phyloP scores from a whole-genome alignment of 768 basidiomycete species.

The Kwoniella sp. region DNA sequence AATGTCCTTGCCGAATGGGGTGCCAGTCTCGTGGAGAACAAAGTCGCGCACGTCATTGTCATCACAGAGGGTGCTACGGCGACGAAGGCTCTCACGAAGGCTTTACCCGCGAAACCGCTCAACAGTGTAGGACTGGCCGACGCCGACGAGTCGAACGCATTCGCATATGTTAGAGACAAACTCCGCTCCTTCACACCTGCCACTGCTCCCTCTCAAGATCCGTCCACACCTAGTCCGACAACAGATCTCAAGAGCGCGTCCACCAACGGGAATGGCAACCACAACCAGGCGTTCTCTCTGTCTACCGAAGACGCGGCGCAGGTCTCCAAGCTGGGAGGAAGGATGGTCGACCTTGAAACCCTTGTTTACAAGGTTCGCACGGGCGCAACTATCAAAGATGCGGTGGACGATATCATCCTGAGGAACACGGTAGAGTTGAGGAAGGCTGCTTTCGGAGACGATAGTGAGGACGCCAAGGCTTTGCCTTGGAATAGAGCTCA shows the following conservation, averaged over 20 bases:
- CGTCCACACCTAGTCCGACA: neutral
- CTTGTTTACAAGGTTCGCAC: constrained; percentile 81
- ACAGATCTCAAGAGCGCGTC: neutral
- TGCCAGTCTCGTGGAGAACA: constrained; percentile 75
- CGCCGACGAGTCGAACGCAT: constrained; percentile 76
- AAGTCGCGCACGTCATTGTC: constrained; percentile 90
- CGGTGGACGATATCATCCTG: constrained; percentile 84
- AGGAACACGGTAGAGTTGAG: constrained; percentile 78
- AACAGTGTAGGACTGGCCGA: constrained; percentile 78
- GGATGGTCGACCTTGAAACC: constrained; percentile 64
- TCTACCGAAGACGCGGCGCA: constrained; percentile 63
- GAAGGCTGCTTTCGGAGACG: constrained; percentile 92
- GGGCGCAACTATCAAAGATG: constrained; percentile 72
- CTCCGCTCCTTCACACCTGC: constrained; percentile 60
- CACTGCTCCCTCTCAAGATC: constrained; percentile 3
- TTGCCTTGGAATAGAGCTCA: constrained; percentile 84
- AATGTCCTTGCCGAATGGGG: constrained; percentile 81
- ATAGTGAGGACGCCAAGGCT: constrained; percentile 79
- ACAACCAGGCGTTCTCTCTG: constrained; percentile 57
- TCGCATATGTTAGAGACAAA: constrained; percentile 80
- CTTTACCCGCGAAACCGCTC: constrained; percentile 80
- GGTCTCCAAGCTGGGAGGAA: constrained; percentile 80
- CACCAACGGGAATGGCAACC: neutral
- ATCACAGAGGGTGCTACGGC: constrained; percentile 88
- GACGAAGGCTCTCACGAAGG: constrained; percentile 79